Conservation (phyloP, 768 basidiomycete species). For the Guyanaporus albipodus region DNA sequence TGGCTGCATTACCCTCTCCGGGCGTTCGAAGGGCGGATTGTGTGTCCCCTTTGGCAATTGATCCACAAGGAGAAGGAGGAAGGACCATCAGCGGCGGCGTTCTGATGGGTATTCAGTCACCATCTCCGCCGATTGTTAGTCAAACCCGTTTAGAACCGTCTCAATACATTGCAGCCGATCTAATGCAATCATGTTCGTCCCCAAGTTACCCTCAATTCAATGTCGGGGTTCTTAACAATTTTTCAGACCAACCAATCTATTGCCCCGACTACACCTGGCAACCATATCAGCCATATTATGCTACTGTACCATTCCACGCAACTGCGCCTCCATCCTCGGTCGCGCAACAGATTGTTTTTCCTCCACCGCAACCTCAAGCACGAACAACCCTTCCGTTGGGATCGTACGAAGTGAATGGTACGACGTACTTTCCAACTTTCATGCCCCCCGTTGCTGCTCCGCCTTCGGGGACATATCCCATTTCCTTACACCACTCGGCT, state of each 20-base stretch:
- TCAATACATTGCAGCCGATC: slow-evolving; percentile 32
- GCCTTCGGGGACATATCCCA: slow-evolving; percentile 4
- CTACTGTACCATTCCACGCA: slow-evolving; percentile 13
- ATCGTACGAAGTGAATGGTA: slow-evolving; percentile 26
- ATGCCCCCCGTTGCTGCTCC: not conserved
- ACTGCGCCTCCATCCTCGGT: not conserved
- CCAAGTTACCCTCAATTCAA: not conserved
- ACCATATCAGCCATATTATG: slow-evolving; percentile 27
- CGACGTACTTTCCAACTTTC: slow-evolving; percentile 26
- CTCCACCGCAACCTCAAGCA: not conserved
- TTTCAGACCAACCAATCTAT: slow-evolving; percentile 11
- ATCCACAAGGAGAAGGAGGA: slow-evolving; percentile 5
- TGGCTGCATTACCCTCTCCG: slow-evolving; percentile 20
- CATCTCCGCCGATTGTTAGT: slow-evolving; percentile 8
- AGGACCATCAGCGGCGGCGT: slow-evolving; percentile 28
- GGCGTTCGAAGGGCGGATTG: slow-evolving; percentile 7
- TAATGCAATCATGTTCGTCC: slow-evolving; percentile 32
- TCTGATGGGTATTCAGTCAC: slow-evolving; percentile 12
- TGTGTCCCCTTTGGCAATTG: slow-evolving; percentile 2
- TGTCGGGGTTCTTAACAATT: not conserved
- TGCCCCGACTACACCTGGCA: slow-evolving; percentile 17
- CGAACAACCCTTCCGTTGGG: slow-evolving; percentile 10
- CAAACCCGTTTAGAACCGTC: slow-evolving; percentile 15
- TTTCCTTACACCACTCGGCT: slow-evolving; percentile 4
- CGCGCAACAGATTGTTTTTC: slow-evolving; percentile 2